These are phyloP conservation scores for Nakazawaea sp. DNA, from an alignment of 805 yeast species.

Conservation along the genomic window DNA sequence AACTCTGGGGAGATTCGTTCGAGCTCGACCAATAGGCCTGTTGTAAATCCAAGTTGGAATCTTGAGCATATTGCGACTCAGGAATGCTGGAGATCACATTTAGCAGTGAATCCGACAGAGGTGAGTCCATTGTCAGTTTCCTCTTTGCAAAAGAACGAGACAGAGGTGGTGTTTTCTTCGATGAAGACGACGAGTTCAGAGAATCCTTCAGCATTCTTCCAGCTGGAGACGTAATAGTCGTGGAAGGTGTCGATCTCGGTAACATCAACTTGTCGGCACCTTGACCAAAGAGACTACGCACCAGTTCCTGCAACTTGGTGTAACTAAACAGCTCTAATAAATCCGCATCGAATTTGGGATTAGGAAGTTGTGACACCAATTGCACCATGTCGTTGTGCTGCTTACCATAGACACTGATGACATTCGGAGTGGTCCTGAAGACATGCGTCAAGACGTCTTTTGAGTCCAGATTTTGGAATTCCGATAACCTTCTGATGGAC, in stretches of 20 bases:
- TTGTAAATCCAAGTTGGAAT: too few relatives aligned
- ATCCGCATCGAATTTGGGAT: slow-evolving; percentile 6
- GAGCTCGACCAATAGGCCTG: too few relatives aligned
- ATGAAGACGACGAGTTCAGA: too few relatives aligned
- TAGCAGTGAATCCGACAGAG: too few relatives aligned
- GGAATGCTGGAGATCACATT: too few relatives aligned
- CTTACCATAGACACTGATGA: slow-evolving; percentile 1
- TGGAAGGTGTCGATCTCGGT: neutral
- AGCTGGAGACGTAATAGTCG: too few relatives aligned
- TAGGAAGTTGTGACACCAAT: neutral
- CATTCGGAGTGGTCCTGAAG: neutral
- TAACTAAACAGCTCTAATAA: neutral
- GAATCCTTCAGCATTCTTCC: too few relatives aligned
- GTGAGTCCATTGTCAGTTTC: too few relatives aligned
- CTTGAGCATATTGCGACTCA: too few relatives aligned
- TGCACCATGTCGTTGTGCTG: neutral
- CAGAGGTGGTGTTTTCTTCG: too few relatives aligned
- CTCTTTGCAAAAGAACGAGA: too few relatives aligned
- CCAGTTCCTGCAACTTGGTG: slow-evolving; percentile 1
- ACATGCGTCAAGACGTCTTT: slow-evolving; percentile 4
- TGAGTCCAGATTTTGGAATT: slow-evolving; percentile 2
- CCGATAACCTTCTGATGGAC: slow-evolving; percentile 1
- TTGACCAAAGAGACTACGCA: slow-evolving; percentile 2
- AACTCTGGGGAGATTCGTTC: too few relatives aligned
- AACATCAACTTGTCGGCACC: slow-evolving; percentile 2